Conservation (phyloP, 768 basidiomycete species). For the Flagelloscypha sp. region DNA sequence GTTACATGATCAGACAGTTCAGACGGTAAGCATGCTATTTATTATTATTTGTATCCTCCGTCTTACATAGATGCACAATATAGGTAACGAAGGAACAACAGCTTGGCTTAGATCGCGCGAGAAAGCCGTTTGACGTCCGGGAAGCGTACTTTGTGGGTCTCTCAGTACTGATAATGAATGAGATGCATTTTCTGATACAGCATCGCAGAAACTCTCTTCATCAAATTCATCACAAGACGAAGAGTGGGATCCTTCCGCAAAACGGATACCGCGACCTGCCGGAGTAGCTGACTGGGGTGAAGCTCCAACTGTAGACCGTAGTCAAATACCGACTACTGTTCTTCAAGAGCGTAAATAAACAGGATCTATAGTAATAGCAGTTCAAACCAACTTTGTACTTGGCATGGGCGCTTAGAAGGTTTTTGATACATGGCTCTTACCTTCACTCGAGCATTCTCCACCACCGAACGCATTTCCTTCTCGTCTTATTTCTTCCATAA, state of each 20-base stretch:
- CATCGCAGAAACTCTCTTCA: constrained; percentile 54
- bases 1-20: constrained; percentile 71
- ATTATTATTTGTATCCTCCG: background rate
- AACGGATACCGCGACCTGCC: constrained; percentile 72
- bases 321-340: no score
- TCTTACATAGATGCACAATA: background rate
- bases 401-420: no score
- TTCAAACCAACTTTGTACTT: no score
- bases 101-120: constrained; percentile 55
- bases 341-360: no score
- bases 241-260: constrained; percentile 86
- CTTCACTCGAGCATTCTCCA: constrained; percentile 5
- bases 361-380: no score
- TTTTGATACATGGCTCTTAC: no score
- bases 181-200: background rate
- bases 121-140: constrained; percentile 83
- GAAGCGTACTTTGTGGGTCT: constrained; percentile 92
- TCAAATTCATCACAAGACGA: constrained; percentile 51
- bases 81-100: constrained; percentile 75
- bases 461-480: constrained; percentile 26
- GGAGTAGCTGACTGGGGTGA: constrained; percentile 95
- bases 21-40: constrained; percentile 37
- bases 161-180: background rate
- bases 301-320: no score
- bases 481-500: constrained; percentile 64